phyloP scores from a whole-genome alignment of 805 yeast genomes.

The Barnettozyma pratensis region DNA sequence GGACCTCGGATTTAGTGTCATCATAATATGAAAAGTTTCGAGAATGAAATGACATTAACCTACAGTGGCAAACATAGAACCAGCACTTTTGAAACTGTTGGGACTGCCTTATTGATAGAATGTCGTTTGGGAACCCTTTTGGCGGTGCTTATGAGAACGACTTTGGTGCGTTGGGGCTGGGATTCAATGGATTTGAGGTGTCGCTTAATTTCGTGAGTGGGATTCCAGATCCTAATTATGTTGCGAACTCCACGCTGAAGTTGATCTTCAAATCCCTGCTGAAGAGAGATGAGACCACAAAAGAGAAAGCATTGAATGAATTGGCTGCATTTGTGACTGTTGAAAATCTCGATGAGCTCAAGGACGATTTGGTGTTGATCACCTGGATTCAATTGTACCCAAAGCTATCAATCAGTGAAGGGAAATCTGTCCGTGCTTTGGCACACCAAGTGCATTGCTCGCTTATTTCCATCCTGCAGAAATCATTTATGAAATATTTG shows the following conservation, averaged over 20 bases:
- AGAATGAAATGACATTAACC: no score
- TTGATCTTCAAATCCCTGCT: slow-evolving; percentile 69
- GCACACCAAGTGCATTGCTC: slow-evolving; percentile 63
- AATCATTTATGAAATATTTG: slow-evolving; percentile 57
- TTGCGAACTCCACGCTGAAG: slow-evolving; percentile 44
- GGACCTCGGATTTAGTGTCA: no score
- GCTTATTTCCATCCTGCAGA: slow-evolving; percentile 46
- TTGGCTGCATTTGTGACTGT: slow-evolving; percentile 31
- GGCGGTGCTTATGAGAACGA: slow-evolving; percentile 7
- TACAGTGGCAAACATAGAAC: no score
- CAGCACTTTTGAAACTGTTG: no score
- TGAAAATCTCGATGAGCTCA: slow-evolving; percentile 21
- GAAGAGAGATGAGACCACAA: slow-evolving; percentile 81
- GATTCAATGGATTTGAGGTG: slow-evolving; percentile 44
- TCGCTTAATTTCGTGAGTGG: slow-evolving; percentile 76
- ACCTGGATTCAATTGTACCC: slow-evolving; percentile 82
- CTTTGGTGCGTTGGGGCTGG: slow-evolving; percentile 27
- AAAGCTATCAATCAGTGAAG: slow-evolving; percentile 66
- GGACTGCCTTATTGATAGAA: neutral
- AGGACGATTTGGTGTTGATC: slow-evolving; percentile 51
- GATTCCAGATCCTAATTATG: slow-evolving; percentile 59
- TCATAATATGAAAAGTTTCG: no score
- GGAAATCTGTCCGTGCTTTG: slow-evolving; percentile 54
- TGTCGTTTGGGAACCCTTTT: slow-evolving; percentile 26
- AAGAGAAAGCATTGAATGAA: slow-evolving; percentile 70